Evolutionary conservation across 1,139 yeast species (phyloP).

Genomic region (Ogataea hybrid): DNA sequence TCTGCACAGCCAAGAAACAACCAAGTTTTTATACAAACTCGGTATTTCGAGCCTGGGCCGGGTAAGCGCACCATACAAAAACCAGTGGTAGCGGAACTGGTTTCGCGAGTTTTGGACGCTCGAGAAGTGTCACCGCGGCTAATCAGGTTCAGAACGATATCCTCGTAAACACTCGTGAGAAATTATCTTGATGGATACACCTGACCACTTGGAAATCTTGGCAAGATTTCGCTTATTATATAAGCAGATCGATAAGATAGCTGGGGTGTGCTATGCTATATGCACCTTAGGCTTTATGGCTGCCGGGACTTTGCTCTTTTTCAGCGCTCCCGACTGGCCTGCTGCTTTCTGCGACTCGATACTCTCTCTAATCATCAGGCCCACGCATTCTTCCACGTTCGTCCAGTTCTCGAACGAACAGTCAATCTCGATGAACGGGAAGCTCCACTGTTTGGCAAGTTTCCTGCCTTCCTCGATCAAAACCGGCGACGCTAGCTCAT

Average conservation of each 20-base stretch:
- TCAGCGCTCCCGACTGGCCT: constrained; percentile 3
- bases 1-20: background rate
- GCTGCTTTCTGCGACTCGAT: constrained; percentile 36
- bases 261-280: background rate
- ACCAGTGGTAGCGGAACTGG: background rate
- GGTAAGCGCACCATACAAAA: constrained; percentile 1
- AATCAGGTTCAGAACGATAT: background rate
- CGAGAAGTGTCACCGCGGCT: background rate
- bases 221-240: background rate
- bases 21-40: background rate
- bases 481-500: constrained; percentile 55
- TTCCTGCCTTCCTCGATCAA: constrained; percentile 54
- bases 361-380: constrained; percentile 58
- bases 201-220: background rate
- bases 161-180: background rate
- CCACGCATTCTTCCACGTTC: constrained; percentile 53
- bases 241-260: constrained; percentile 1
- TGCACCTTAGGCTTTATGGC: background rate
- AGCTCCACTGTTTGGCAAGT: constrained; percentile 58
- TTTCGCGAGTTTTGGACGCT: background rate
- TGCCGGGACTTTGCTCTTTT: background rate
- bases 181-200: too few species aligned
- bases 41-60: constrained; percentile 1
- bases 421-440: constrained; percentile 63
- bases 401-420: constrained; percentile 39